phyloP scores from a whole-genome alignment of 2,329 filamentous ascomycete species.

The Diaporthe sp. region DNA sequence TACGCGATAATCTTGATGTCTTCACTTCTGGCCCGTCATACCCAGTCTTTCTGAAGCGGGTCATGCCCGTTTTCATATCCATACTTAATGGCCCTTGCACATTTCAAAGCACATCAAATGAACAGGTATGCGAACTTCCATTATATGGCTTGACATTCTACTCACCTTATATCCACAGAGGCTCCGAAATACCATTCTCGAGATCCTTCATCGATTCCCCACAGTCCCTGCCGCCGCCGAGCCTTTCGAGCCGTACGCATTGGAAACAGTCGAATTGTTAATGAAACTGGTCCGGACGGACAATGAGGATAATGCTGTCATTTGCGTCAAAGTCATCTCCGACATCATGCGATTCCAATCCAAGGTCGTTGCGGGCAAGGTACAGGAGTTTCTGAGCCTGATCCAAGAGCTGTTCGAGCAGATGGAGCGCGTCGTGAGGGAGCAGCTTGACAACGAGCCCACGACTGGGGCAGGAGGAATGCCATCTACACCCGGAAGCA shows the following conservation, averaged over 20 bases:
- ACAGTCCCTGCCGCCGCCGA: slow-evolving; percentile 80
- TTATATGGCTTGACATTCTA: slow-evolving; percentile 4
- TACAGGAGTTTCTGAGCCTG: slow-evolving; percentile 89
- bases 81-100: slow-evolving; percentile 88
- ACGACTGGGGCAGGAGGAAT: slow-evolving; percentile 66
- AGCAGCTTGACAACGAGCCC: slow-evolving; percentile 88
- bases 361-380: slow-evolving; percentile 81
- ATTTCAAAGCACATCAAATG: slow-evolving; percentile 89
- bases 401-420: slow-evolving; percentile 97
- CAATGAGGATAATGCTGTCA: slow-evolving; percentile 98
- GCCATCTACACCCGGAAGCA: slow-evolving; percentile 76
- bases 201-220: slow-evolving; percentile 90
- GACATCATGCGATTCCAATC: slow-evolving; percentile 95
- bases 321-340: slow-evolving; percentile 98
- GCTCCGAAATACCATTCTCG: slow-evolving; percentile 91
- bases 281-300: slow-evolving; percentile 90
- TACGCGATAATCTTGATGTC: slow-evolving; percentile 92
- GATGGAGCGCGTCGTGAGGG: slow-evolving; percentile 93
- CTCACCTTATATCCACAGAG: slow-evolving; percentile 65
- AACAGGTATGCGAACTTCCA: slow-evolving; percentile 74
- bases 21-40: slow-evolving; percentile 86
- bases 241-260: slow-evolving; percentile 87
- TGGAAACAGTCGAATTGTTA: slow-evolving; percentile 89
- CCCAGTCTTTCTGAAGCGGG: slow-evolving; percentile 82
- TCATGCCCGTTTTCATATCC: slow-evolving; percentile 90